These are phyloP conservation scores for Ajuga chamaepitys DNA, from an alignment of 257 asterid genomes.

Conservation along the genomic window DNA sequence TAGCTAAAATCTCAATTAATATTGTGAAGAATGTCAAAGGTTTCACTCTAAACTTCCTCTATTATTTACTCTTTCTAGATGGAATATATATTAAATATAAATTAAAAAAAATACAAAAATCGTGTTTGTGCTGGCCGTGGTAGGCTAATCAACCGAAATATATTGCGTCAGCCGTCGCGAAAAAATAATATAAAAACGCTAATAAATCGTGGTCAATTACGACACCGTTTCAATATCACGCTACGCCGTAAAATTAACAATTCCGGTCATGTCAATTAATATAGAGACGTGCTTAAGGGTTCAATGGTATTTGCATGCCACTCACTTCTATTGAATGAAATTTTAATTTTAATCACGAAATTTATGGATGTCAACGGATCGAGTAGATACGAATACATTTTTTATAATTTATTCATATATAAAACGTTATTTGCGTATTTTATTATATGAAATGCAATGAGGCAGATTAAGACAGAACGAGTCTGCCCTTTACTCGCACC, in stretches of 20 bases:
- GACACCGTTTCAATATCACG: conserved; percentile 40
- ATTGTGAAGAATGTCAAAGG: conserved; percentile 20
- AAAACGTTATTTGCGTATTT: too few species aligned
- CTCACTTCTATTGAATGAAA: background rate
- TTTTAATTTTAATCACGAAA: background rate
- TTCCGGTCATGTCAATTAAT: conserved; percentile 37
- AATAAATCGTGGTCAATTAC: conserved; percentile 25
- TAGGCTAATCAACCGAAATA: background rate
- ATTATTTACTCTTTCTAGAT: background rate
- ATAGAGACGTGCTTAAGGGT: conserved; percentile 28
- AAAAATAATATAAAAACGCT: background rate
- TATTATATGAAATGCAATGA: too few species aligned
- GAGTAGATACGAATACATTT: too few species aligned
- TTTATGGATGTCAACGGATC: too few species aligned
- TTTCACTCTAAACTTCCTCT: conserved; percentile 13
- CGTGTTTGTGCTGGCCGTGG: background rate
- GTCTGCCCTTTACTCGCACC: too few species aligned
- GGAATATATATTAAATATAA: background rate
- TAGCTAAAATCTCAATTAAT: too few species aligned
- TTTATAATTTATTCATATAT: too few species aligned
- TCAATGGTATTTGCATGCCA: background rate
- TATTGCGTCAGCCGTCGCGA: conserved; percentile 16
- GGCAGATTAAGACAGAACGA: too few species aligned
- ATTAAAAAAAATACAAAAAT: background rate
- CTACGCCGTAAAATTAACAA: conserved; percentile 36